Evolutionary conservation across 352 stramenopile genomes (phyloP).

Genomic region (Phytophthora palmivora): DNA sequence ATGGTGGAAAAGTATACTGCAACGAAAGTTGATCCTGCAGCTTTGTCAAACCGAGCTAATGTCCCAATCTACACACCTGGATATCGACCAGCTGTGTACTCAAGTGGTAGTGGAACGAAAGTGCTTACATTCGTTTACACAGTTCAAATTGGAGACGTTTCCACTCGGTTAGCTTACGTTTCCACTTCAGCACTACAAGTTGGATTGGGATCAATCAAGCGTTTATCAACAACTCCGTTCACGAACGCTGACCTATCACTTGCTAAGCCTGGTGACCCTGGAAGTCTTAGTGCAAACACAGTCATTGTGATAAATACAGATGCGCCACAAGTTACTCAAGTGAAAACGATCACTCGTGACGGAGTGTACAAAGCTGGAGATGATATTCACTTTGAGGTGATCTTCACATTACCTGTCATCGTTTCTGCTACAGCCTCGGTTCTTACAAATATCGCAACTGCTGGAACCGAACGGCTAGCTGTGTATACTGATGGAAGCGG

Average conservation of each 20-base stretch:
- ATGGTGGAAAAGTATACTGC: constrained; percentile 65
- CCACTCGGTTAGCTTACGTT: constrained; percentile 54
- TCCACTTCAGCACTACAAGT: constrained; percentile 55
- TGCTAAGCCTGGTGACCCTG: constrained; percentile 37
- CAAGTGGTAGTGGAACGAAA: constrained; percentile 52
- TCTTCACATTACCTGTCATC: constrained; percentile 65
- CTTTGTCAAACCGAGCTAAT: constrained; percentile 24
- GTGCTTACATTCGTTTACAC: constrained; percentile 60
- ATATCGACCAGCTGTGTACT: constrained; percentile 56
- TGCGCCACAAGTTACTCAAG: constrained; percentile 48
- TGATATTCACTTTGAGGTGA: constrained; percentile 48
- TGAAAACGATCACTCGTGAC: constrained; percentile 57
- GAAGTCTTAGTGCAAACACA: constrained; percentile 47
- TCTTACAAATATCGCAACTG: constrained; percentile 37
- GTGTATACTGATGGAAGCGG: constrained; percentile 57
- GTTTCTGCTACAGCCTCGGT: constrained; percentile 45
- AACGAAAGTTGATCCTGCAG: constrained; percentile 43
- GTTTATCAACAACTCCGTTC: constrained; percentile 56
- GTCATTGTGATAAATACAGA: constrained; percentile 60
- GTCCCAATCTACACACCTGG: constrained; percentile 58
- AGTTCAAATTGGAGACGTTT: constrained; percentile 63
- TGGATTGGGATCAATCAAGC: constrained; percentile 63
- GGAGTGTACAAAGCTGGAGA: constrained; percentile 67
- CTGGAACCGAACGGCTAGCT: constrained; percentile 43
- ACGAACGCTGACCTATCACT: constrained; percentile 62